phyloP scores from a whole-genome alignment of 108 stramenopile genomes.

The Schizochytrium sp. region DNA sequence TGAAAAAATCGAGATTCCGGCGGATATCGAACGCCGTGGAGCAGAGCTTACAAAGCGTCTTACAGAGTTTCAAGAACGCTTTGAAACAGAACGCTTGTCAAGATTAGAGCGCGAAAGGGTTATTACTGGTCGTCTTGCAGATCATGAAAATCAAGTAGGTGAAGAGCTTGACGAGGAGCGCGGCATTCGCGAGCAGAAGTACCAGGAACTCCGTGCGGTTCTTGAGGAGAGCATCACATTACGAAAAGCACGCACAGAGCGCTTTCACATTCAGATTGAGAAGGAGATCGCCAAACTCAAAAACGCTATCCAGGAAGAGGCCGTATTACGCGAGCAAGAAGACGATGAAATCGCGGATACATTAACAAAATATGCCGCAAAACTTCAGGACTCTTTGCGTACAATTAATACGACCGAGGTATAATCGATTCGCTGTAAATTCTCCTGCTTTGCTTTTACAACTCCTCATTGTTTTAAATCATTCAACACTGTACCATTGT shows the following conservation, averaged over 20 bases:
- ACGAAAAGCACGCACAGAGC: conserved; percentile 47
- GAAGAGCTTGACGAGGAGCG: conserved; percentile 42
- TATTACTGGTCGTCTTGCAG: background rate
- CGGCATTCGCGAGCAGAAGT: conserved; percentile 52
- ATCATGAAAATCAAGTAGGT: conserved; percentile 11
- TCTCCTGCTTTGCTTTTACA: background rate
- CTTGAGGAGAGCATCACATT: conserved; percentile 32
- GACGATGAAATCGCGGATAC: conserved; percentile 55
- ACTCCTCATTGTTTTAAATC: too few relatives aligned
- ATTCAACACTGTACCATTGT: too few relatives aligned
- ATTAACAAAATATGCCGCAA: conserved; percentile 14
- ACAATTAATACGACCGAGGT: conserved; percentile 48
- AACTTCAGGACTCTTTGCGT: conserved; percentile 17
- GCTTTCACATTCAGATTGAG: conserved; percentile 39
- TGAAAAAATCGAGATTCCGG: conserved; percentile 28
- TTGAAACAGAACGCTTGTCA: conserved; percentile 6
- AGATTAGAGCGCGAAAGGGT: conserved; percentile 30
- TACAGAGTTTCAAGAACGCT: conserved; percentile 6
- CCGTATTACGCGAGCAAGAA: conserved; percentile 38
- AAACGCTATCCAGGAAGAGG: conserved; percentile 52
- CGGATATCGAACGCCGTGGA: conserved; percentile 51
- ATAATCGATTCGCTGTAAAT: background rate
- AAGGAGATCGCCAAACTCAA: conserved; percentile 55
- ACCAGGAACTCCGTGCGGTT: conserved; percentile 10
- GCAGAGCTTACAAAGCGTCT: conserved; percentile 52